Evolutionary conservation across 1,284 basidiomycete genomes (phyloP), one percentile per base, ranked within the genome.

Genomic region (Coriolopsis trogii): DNA sequence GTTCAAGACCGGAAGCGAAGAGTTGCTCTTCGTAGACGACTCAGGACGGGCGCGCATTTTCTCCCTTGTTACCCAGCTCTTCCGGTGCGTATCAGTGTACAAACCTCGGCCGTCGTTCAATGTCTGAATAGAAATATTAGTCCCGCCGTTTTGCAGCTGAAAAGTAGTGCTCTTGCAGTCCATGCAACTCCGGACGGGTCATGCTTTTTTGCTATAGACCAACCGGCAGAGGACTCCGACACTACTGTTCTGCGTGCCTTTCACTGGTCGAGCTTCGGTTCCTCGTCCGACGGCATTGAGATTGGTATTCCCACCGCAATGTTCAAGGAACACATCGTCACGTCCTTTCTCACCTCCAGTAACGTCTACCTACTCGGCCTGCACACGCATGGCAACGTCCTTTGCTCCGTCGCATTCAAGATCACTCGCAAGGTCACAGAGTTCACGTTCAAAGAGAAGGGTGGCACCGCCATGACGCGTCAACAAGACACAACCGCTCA

Each of bases 191-290:
- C 82, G 0, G 82, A 84, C 52, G 80, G 79, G 0, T 70, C 81
- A 6, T 83, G 81, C 58, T 64, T 84, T 7, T 49, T 82, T 21
- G 63, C 70, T 3, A 61, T 71, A 4, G 63, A 64, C 9, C 36
- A 24, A 15, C n/a, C n/a, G n/a, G 24, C 29, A 15, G 18, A 36
- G 18, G 42, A 49, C 6, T 51, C 64, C 21, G 64, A 60, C n/a
- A 45, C 54, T 5, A 52, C 47, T 0, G 36, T 56, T 3, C 51
- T 79, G 9, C 64, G 64, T 4, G 74, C 76, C 5, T 80, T 78
- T 58, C 82, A 85, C 51, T 81, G 79, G 78, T 68, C 67, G 2
- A 81, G 78, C 0, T 83, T 85, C 57, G 82, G 82, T 2, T 76
- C n/a, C n/a, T n/a, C 77, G 0, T 72, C 70, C 0, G 62, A 67